Evolutionary conservation across 2,329 filamentous ascomycete genomes (phyloP).

Genomic region (Beauveria scarabaeidicola): DNA sequence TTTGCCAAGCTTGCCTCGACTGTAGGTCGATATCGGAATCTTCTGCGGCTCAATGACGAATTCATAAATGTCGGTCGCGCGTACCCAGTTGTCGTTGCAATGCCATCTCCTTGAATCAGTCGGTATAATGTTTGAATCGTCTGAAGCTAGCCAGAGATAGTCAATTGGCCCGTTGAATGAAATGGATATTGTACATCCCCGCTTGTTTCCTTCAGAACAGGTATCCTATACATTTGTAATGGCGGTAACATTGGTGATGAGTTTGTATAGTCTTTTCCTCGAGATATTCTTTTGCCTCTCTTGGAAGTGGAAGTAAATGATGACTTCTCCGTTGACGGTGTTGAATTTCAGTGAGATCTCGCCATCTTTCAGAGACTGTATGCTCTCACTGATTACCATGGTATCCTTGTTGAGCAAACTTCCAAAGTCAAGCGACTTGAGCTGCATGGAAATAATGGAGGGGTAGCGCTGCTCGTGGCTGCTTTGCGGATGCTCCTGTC

Average conservation of each 20-base stretch:
- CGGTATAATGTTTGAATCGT: slow-evolving; percentile 26
- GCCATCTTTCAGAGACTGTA: slow-evolving; percentile 12
- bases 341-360: slow-evolving; percentile 24
- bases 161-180: slow-evolving; percentile 36
- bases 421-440: slow-evolving; percentile 52
- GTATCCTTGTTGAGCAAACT: slow-evolving; percentile 41
- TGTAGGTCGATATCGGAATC: slow-evolving; percentile 31
- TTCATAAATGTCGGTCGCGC: slow-evolving; percentile 38
- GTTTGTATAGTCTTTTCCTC: slow-evolving; percentile 27
- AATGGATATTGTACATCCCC: slow-evolving; percentile 34
- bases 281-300: slow-evolving; percentile 12
- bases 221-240: slow-evolving; percentile 35
- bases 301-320: slow-evolving; percentile 23
- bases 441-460: slow-evolving; percentile 31
- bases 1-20: slow-evolving; percentile 23
- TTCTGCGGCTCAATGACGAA: slow-evolving; percentile 23
- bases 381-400: slow-evolving; percentile 52
- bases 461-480: slow-evolving; percentile 17
- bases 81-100: slow-evolving; percentile 36
- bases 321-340: slow-evolving; percentile 18
- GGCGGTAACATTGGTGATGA: slow-evolving; percentile 36
- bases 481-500: background rate
- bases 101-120: slow-evolving; percentile 28
- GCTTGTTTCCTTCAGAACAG: slow-evolving; percentile 18
- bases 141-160: slow-evolving; percentile 33